Evolutionary conservation across 2,329 filamentous ascomycete species (phyloP).

Genomic region (Microsporum ferrugineum): DNA sequence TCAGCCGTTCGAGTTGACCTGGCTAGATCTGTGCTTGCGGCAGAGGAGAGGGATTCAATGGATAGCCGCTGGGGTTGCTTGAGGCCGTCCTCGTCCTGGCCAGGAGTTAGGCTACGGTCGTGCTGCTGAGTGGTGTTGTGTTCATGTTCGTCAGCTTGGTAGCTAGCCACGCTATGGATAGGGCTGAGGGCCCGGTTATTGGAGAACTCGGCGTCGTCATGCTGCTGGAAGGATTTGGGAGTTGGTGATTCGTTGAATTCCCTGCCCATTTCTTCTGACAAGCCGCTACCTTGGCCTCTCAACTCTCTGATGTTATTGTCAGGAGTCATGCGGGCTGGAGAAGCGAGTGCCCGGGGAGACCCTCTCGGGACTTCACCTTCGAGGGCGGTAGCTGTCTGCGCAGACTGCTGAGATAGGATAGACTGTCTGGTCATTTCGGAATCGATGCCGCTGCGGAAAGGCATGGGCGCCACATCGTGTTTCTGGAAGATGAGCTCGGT

Average conservation of each 20-base stretch:
- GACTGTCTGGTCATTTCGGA: constrained; percentile 83
- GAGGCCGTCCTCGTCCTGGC: not conserved
- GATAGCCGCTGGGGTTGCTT: constrained; percentile 33
- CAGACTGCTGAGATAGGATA: constrained; percentile 70
- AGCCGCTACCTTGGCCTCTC: not conserved
- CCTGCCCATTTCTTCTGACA: not conserved
- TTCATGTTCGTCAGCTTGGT: constrained; percentile 57
- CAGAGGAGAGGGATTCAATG: constrained; percentile 47
- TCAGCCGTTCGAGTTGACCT: constrained; percentile 44
- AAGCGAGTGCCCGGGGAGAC: not conserved
- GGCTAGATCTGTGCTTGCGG: constrained; percentile 47
- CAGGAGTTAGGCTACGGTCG: not conserved
- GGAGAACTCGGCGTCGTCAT: constrained; percentile 47
- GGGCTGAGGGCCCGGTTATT: constrained; percentile 68
- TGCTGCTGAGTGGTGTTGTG: constrained; percentile 48
- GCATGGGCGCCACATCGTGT: constrained; percentile 66
- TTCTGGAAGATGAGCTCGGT: constrained; percentile 43
- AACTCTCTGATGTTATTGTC: not conserved
- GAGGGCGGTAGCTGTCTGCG: constrained; percentile 57
- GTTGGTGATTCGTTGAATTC: constrained; percentile 15
- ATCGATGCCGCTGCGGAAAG: constrained; percentile 71
- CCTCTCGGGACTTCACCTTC: constrained; percentile 51
- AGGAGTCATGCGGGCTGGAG: not conserved
- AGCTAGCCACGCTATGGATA: constrained; percentile 84
- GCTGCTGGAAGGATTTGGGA: constrained; percentile 33